phyloP scores from a whole-genome alignment of 176 grass and related monocot genomes.

The Ensete glaucum region DNA sequence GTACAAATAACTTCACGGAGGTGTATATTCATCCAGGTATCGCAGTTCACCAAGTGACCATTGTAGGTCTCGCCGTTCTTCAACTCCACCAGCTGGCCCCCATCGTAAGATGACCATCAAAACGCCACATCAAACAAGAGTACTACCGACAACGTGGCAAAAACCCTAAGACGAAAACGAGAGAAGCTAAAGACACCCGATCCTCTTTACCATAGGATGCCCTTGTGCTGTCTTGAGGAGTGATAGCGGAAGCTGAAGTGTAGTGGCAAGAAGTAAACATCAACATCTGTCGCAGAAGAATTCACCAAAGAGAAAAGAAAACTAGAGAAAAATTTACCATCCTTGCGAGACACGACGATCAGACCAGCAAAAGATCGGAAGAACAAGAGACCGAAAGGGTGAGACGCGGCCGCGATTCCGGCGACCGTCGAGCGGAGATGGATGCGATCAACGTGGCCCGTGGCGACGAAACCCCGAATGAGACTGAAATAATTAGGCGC shows the following conservation, averaged over 20 bases:
- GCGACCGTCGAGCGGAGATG: too few relatives aligned
- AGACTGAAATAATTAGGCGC: too few relatives aligned
- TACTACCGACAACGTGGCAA: background rate
- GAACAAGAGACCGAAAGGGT: background rate
- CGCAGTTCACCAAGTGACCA: conserved; percentile 94
- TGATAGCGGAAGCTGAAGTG: conserved; percentile 67
- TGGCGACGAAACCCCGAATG: too few relatives aligned
- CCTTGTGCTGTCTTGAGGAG: conserved; percentile 96
- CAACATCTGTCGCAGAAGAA: too few relatives aligned
- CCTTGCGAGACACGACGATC: too few relatives aligned
- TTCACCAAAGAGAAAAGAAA: too few relatives aligned
- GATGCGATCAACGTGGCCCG: too few relatives aligned
- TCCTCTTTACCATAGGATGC: conserved; percentile 76
- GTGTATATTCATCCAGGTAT: conserved; percentile 99
- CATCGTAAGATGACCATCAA: background rate
- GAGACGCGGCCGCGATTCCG: too few relatives aligned
- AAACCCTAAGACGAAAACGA: background rate
- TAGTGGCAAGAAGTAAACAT: too few relatives aligned
- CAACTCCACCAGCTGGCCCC: conserved; percentile 79
- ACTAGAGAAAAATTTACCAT: too few relatives aligned
- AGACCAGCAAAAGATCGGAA: too few relatives aligned
- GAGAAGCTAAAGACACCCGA: background rate
- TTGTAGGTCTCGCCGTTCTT: conserved; percentile 99
- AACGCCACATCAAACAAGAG: background rate
- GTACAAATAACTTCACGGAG: conserved; percentile 98